Percentiles rank a stretch among this genome's conserved stretches.
These are phyloP conservation scores for Leucogyrophana mollusca DNA, from an alignment of 768 basidiomycete genomes.

Conservation along the genomic window DNA sequence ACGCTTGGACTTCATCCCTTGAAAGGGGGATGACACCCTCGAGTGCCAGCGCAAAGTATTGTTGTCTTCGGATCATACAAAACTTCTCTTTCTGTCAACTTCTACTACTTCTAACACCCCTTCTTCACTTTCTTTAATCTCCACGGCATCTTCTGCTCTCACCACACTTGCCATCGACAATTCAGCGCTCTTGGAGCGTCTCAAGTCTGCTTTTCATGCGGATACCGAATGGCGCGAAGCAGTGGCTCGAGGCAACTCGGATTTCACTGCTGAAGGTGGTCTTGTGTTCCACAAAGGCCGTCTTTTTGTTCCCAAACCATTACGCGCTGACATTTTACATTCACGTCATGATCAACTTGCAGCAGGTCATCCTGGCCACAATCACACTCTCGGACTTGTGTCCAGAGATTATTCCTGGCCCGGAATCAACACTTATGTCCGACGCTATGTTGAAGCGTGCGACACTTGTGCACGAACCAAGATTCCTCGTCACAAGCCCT, in stretches of 20 bases:
- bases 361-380: constrained; percentile 41
- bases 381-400: constrained; percentile 31
- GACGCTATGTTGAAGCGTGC: not conserved
- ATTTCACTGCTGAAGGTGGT: constrained; percentile 6
- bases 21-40: constrained; percentile 16
- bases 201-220: constrained; percentile 10
- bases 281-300: constrained; percentile 23
- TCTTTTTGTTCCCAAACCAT: constrained; percentile 31
- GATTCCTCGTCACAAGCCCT: constrained; percentile 2
- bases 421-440: not conserved
- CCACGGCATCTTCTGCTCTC: constrained; percentile 9
- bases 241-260: constrained; percentile 8
- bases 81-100: constrained; percentile 1
- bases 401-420: constrained; percentile 41
- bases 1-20: not conserved
- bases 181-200: constrained; percentile 12
- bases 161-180: constrained; percentile 20
- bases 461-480: constrained; percentile 1
- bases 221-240: constrained; percentile 19
- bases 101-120: not conserved
- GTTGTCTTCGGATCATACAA: constrained; percentile 10
- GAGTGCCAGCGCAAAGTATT: constrained; percentile 11
- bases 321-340: constrained; percentile 28
- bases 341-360: constrained; percentile 34
- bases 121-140: not conserved